These are phyloP conservation scores for Rhododendron simsii DNA, from an alignment of 148 eudicot genomes.

Conservation along the genomic window DNA sequence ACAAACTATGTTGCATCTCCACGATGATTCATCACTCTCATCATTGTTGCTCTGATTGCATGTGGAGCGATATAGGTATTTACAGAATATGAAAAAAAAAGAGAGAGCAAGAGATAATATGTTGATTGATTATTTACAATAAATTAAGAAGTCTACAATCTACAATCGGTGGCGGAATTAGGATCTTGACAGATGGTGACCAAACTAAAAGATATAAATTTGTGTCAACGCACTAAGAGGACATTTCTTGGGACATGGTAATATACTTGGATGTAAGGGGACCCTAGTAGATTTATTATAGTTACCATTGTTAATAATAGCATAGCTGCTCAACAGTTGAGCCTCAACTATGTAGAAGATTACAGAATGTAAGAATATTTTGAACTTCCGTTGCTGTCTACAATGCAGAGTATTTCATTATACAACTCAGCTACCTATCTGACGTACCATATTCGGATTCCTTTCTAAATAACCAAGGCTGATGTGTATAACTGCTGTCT, in stretches of 20 bases:
- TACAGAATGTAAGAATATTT: not conserved
- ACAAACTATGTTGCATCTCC: not conserved
- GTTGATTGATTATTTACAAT: not conserved
- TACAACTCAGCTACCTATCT: not conserved
- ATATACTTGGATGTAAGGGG: not conserved
- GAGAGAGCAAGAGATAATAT: not conserved
- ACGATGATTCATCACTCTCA: not conserved
- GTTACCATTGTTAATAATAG: not conserved
- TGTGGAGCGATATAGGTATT: not conserved
- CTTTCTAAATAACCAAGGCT: not conserved
- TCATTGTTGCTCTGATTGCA: not conserved
- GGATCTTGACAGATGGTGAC: not conserved
- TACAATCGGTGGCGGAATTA: not conserved
- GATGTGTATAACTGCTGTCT: not conserved
- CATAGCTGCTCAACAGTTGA: not conserved
- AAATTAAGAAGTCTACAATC: not conserved
- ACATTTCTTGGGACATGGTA: not conserved
- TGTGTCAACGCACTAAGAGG: not conserved
- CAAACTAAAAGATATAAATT: not conserved
- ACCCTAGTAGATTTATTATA: not conserved
- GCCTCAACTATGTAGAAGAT: not conserved
- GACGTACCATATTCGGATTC: not conserved
- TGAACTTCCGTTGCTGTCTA: not conserved
- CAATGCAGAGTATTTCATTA: not conserved
- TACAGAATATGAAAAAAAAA: not conserved